Evolutionary conservation across 345 rosid genomes (phyloP).

Genomic region (Linum usitatissimum): DNA sequence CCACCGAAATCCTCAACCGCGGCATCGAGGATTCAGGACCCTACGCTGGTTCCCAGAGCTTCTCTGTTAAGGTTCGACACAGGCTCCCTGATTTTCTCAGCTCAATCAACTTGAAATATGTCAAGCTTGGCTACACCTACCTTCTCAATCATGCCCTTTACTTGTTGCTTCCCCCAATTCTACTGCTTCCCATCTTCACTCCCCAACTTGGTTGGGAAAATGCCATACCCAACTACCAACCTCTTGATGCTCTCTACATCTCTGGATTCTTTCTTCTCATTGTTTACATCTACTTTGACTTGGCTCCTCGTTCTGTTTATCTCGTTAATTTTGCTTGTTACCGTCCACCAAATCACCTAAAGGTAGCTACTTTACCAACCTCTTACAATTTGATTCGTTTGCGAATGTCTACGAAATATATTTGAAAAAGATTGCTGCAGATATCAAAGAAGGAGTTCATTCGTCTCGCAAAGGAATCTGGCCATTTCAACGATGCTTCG

Average conservation of each 20-base stretch:
- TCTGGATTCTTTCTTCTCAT: slow-evolving; percentile 19
- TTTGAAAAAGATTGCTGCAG: slow-evolving; percentile 16
- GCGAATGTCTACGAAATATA: too few relatives aligned
- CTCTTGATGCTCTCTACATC: slow-evolving; percentile 13
- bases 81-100: slow-evolving; percentile 41
- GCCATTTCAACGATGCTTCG: slow-evolving; percentile 41
- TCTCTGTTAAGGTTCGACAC: slow-evolving; percentile 33
- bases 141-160: slow-evolving; percentile 37
- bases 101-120: slow-evolving; percentile 49
- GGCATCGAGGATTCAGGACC: slow-evolving; percentile 30
- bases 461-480: slow-evolving; percentile 41
- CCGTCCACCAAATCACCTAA: slow-evolving; percentile 50
- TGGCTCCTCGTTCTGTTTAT: slow-evolving; percentile 34
- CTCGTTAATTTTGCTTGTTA: slow-evolving; percentile 56
- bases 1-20: slow-evolving; percentile 41
- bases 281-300: slow-evolving; percentile 27
- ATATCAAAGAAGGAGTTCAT: slow-evolving; percentile 49
- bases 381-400: background rate
- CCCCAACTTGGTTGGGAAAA: slow-evolving; percentile 23
- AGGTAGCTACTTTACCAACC: slow-evolving; percentile 30
- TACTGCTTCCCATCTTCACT: slow-evolving; percentile 22
- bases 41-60: slow-evolving; percentile 32
- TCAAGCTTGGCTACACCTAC: slow-evolving; percentile 51
- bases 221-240: slow-evolving; percentile 9
- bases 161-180: slow-evolving; percentile 25